phyloP scores from a whole-genome alignment of 2,329 filamentous ascomycete genomes.

The Phaeosphaeriaceae sp. region DNA sequence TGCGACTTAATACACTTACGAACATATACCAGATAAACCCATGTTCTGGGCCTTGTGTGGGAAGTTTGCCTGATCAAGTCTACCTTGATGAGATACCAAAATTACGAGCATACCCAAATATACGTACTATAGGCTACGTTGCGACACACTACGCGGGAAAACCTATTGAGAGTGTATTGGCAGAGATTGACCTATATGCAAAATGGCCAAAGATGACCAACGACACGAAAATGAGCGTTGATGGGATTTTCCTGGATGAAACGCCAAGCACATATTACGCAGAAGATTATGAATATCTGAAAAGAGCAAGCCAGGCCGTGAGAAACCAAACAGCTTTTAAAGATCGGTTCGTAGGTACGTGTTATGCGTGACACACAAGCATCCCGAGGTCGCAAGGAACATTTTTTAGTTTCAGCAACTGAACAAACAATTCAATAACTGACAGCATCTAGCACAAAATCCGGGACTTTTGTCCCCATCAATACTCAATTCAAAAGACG shows the following conservation, averaged over 20 bases:
- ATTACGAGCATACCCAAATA: conserved; percentile 54
- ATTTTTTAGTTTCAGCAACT: too few relatives aligned
- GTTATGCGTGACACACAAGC: too few relatives aligned
- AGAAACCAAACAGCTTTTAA: conserved; percentile 28
- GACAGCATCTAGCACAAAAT: conserved; percentile 31
- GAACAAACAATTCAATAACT: not conserved
- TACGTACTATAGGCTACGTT: conserved; percentile 59
- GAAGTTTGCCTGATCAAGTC: conserved; percentile 31
- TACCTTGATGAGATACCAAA: conserved; percentile 51
- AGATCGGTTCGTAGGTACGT: conserved; percentile 34
- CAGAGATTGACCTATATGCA: conserved; percentile 57
- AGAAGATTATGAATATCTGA: conserved; percentile 31
- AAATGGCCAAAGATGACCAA: conserved; percentile 51
- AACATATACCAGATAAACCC: conserved; percentile 49
- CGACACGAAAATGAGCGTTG: conserved; percentile 51
- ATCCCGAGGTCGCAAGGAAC: too few relatives aligned
- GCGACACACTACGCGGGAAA: conserved; percentile 56
- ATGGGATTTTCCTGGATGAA: conserved; percentile 62
- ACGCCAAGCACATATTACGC: conserved; percentile 45
- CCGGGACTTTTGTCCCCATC: conserved; percentile 29
- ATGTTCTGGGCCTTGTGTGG: conserved; percentile 47
- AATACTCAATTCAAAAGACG: conserved; percentile 21
- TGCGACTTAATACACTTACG: too few relatives aligned
- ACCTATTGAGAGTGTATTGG: conserved; percentile 28
- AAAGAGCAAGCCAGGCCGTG: conserved; percentile 24